Conservation (phyloP, 164 flowering plant genomes). For the Tetracentron sinense region DNA sequence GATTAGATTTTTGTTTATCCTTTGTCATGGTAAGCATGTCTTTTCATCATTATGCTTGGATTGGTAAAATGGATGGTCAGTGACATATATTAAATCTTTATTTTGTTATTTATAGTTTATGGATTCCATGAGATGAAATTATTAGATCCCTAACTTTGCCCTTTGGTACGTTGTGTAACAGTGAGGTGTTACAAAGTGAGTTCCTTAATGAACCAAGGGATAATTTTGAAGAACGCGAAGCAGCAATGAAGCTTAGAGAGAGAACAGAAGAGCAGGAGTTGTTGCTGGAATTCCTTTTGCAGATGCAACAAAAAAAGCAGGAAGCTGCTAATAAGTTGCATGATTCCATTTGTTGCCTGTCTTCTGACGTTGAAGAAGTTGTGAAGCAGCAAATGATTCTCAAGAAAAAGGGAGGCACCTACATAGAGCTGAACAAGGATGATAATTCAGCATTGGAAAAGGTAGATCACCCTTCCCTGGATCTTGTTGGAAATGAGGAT, state of each 20-base stretch:
- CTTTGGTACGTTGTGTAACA: slow-evolving; percentile 35
- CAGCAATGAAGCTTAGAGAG: slow-evolving; percentile 69
- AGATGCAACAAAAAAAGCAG: slow-evolving; percentile 63
- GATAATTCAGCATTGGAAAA: slow-evolving; percentile 26
- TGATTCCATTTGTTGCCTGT: slow-evolving; percentile 51
- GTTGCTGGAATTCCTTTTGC: slow-evolving; percentile 72
- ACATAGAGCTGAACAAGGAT: slow-evolving; percentile 30
- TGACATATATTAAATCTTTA: background rate
- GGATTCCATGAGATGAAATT: background rate
- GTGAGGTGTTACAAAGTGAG: slow-evolving; percentile 82
- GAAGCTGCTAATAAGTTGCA: slow-evolving; percentile 67
- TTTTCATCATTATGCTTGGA: background rate
- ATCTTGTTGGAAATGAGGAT: slow-evolving; percentile 37
- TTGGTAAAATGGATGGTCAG: background rate
- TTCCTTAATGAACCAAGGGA: slow-evolving; percentile 77
- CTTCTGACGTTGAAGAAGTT: slow-evolving; percentile 83
- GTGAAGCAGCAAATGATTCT: slow-evolving; percentile 43
- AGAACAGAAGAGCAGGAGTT: slow-evolving; percentile 82
- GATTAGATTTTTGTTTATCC: background rate
- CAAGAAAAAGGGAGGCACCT: slow-evolving; percentile 32
- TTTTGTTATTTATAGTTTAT: background rate
- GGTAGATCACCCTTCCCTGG: slow-evolving; percentile 20
- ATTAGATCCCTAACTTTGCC: slow-evolving; percentile 9
- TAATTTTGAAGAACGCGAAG: slow-evolving; percentile 69
- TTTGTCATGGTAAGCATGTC: background rate